Percentiles rank a stretch among this genome's conserved stretches.
phyloP scores from a whole-genome alignment of 2,329 filamentous ascomycete genomes.

The Colletotrichum sansevieriae region DNA sequence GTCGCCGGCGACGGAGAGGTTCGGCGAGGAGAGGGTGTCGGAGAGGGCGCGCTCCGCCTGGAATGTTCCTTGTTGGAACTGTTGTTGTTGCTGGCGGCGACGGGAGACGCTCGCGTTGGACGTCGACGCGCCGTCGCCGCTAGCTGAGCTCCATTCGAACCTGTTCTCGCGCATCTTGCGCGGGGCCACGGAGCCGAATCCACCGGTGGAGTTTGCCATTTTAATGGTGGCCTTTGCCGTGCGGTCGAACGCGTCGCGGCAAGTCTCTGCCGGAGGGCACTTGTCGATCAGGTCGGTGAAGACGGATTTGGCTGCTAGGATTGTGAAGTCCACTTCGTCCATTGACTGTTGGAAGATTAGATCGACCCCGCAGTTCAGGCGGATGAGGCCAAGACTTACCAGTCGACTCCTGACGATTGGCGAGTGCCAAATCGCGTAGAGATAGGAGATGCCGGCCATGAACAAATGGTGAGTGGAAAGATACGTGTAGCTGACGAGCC shows the following conservation, averaged over 20 bases:
- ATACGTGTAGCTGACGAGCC: constrained; percentile 96
- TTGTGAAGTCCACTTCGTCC: constrained; percentile 98
- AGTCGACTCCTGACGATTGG: constrained; percentile 86
- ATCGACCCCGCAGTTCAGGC: background rate
- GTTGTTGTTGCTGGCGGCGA: constrained; percentile 39
- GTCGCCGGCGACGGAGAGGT: constrained; percentile 53
- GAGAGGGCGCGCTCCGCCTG: constrained; percentile 54
- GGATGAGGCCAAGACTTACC: constrained; percentile 65
- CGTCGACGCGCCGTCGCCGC: constrained; percentile 45
- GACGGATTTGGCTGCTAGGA: constrained; percentile 92
- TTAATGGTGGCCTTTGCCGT: constrained; percentile 96
- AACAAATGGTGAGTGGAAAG: constrained; percentile 96
- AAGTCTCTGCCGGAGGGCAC: constrained; percentile 94
- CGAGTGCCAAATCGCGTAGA: constrained; percentile 98
- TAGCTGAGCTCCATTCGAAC: constrained; percentile 48
- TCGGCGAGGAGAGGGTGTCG: constrained; percentile 57
- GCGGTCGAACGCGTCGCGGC: constrained; percentile 92
- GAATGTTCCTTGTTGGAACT: constrained; percentile 42
- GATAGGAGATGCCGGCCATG: constrained; percentile 95
- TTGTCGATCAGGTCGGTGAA: constrained; percentile 93
- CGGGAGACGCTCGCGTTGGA: constrained; percentile 44
- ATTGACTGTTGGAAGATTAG: constrained; percentile 70
- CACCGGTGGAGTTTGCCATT: constrained; percentile 90
- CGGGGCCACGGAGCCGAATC: constrained; percentile 69
- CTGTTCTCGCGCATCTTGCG: constrained; percentile 38